Evolutionary conservation across 2,329 filamentous ascomycete species (phyloP).

Genomic region (Penicillium digitatum): DNA sequence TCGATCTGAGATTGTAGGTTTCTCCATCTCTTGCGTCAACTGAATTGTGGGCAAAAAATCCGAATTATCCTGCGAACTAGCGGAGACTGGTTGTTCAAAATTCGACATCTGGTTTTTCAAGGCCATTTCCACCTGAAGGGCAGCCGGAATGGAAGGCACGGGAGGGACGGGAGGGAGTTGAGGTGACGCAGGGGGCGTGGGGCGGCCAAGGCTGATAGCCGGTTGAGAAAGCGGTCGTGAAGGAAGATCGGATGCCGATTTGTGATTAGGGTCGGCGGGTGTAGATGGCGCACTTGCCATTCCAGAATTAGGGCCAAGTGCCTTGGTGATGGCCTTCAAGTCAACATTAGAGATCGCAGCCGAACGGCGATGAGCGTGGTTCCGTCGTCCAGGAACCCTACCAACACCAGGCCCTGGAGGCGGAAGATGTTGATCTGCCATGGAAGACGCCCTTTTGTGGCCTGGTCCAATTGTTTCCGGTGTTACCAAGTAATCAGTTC

Average conservation of each 20-base stretch:
- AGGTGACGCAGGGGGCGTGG: conserved; percentile 36
- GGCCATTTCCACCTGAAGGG: conserved; percentile 14
- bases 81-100: conserved; percentile 75
- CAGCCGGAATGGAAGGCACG: conserved; percentile 16
- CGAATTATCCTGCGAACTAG: conserved; percentile 79
- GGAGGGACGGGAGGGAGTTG: conserved; percentile 17
- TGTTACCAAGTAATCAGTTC: conserved; percentile 54
- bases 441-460: conserved; percentile 22
- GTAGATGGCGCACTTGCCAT: conserved; percentile 59
- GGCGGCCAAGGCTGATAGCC: conserved; percentile 26
- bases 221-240: conserved; percentile 36
- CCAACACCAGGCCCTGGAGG: conserved; percentile 39
- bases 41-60: conserved; percentile 67
- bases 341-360: conserved; percentile 79
- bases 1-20: conserved; percentile 37
- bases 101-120: conserved; percentile 32
- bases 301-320: conserved; percentile 40
- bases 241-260: conserved; percentile 28
- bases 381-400: conserved; percentile 54
- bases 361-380: conserved; percentile 78
- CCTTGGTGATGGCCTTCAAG: conserved; percentile 54
- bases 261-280: conserved; percentile 41
- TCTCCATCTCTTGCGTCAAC: conserved; percentile 57
- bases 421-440: conserved; percentile 28
- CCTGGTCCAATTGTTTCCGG: conserved; percentile 61